Conservation (phyloP, 257 asterid species). For the Gardenia jasminoides region DNA sequence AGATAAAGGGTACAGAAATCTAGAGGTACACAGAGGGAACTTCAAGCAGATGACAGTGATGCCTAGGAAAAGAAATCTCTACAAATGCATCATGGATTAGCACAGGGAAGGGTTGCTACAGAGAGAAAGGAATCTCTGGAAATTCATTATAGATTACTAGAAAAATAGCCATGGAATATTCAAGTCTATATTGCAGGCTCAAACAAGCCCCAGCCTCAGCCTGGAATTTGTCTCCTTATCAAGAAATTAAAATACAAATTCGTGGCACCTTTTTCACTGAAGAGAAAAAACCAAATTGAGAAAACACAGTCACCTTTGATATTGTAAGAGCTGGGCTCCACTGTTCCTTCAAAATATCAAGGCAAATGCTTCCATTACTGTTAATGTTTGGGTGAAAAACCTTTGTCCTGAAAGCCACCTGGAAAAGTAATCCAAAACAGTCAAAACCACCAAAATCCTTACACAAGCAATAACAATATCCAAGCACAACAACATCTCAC, state of each 20-base stretch:
- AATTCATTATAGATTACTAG: background rate
- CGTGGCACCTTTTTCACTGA: background rate
- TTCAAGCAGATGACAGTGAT: background rate
- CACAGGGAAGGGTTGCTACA: no score
- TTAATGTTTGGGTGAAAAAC: conserved; percentile 46
- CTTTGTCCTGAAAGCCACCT: conserved; percentile 47
- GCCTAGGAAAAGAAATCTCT: no score
- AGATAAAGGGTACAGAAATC: background rate
- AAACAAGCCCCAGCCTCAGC: background rate
- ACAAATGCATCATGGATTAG: background rate
- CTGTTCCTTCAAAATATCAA: conserved; percentile 44
- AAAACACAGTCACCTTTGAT: conserved; percentile 31
- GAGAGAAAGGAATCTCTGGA: no score
- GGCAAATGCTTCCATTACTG: conserved; percentile 47
- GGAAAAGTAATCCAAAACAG: conserved; percentile 12
- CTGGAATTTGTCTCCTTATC: background rate
- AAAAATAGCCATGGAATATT: background rate
- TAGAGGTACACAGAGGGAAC: background rate
- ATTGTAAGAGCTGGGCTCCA: conserved; percentile 53
- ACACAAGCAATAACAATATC: background rate
- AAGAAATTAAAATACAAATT: background rate
- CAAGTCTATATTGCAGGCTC: background rate
- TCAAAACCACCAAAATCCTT: background rate
- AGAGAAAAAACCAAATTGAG: background rate
- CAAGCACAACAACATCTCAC: background rate